Evolutionary conservation across 371 early-diverging fungal genomes (phyloP), one percentile per base, ranked within the genome.

Genomic region (Mucor sp.): DNA sequence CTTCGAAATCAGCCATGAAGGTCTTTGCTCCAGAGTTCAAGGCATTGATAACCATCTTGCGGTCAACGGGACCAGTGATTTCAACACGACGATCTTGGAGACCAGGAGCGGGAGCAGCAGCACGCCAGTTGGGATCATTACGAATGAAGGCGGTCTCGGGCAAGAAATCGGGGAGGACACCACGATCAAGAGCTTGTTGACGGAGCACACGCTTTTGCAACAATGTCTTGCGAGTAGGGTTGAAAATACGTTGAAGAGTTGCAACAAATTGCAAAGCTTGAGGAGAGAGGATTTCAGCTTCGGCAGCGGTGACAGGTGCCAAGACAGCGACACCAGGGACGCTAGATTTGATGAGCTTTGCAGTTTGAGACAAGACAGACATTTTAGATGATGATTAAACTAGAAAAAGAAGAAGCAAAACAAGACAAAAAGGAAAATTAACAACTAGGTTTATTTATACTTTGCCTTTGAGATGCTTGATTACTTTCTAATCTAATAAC

Each of bases 1-100:
- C 93, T 87, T 97, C 98, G 75, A 97, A 96, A 77, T 97, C 98
- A 25, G 98, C 98, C 98, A 97, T 97, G 81, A 91, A 97, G 53
- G 95, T 95, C 65, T 87, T 83, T 25, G 98, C 95, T 8, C 95
- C 96, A 21, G 95, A 92, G 86, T 97, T 97, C 75, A 97, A 85
- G 37, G 96, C 98, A 69, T 97, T 97, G 80, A 97, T 97, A 71
- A 97, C 96, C 97, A 97, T 97, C 85, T 97, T 97, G 74, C 98
- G 91, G 82, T 97, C 97, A 43, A 97, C 97, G 14, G 98, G 98
- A 35, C 98, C 98, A 37, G 98, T 97, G 79, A 97, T 97, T 83
- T 97, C 98, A 57, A 97, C 97, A 62, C 97, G 89, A 57, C 98
- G 90, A 79, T 97, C 97, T 35, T 87, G 81, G 53, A 97, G 82